Conservation (phyloP, 108 stramenopile species). For the Nitzschia sp. region DNA sequence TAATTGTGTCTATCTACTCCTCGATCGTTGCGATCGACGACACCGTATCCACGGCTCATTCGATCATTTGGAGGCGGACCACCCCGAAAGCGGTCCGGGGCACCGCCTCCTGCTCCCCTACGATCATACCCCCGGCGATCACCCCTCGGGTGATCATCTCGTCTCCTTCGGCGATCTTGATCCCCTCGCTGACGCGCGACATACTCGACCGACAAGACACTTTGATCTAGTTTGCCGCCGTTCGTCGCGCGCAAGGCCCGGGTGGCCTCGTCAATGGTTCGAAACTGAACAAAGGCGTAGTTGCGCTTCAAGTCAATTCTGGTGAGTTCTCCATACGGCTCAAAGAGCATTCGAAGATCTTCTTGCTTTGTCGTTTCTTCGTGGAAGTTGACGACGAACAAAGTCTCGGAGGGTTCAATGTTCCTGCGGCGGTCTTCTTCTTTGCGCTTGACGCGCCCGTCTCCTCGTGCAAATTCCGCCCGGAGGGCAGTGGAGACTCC, state of each 20-base stretch:
- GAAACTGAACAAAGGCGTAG: conserved; percentile 89
- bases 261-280: conserved; percentile 74
- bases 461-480: conserved; percentile 86
- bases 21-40: conserved; percentile 11
- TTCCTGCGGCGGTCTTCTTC: conserved; percentile 90
- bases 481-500: conserved; percentile 75
- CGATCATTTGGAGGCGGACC: conserved; percentile 26
- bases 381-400: conserved; percentile 75
- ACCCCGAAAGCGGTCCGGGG: conserved; percentile 38
- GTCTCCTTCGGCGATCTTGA: conserved; percentile 25
- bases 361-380: conserved; percentile 86
- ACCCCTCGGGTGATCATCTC: conserved; percentile 38
- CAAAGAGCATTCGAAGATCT: conserved; percentile 82
- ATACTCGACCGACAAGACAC: conserved; percentile 85
- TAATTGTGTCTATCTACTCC: conserved; percentile 3
- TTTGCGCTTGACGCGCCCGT: conserved; percentile 87
- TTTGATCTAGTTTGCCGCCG: conserved; percentile 84
- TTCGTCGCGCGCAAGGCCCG: conserved; percentile 81
- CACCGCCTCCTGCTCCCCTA: conserved; percentile 46
- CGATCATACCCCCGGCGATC: conserved; percentile 35
- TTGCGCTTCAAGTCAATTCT: conserved; percentile 93
- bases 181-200: conserved; percentile 63
- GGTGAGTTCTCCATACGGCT: conserved; percentile 72
- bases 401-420: conserved; percentile 63
- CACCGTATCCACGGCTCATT: conserved; percentile 15